These are phyloP conservation scores for Inga oerstediana DNA, from an alignment of 306 rosid species.

Conservation along the genomic window DNA sequence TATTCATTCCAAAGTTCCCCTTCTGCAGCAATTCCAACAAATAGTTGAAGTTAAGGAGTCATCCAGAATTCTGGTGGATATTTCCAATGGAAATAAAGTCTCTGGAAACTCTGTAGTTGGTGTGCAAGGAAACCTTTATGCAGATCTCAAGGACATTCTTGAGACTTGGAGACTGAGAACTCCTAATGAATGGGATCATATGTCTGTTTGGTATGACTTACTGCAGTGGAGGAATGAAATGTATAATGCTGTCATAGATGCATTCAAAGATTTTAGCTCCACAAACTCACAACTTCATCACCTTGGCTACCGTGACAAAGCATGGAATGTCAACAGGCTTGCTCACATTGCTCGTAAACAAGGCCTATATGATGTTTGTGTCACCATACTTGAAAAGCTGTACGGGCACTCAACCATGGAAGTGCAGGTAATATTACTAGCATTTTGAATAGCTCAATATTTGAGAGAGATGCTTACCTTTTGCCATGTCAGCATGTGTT, in stretches of 20 bases:
- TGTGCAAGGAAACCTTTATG: slow-evolving; percentile 86
- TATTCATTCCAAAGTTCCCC: slow-evolving; percentile 95
- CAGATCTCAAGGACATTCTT: slow-evolving; percentile 97
- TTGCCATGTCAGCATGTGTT: slow-evolving; percentile 19
- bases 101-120: slow-evolving; percentile 79
- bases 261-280: slow-evolving; percentile 82
- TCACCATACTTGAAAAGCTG: slow-evolving; percentile 85
- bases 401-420: slow-evolving; percentile 98
- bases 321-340: slow-evolving; percentile 98
- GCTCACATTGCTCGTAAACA: slow-evolving; percentile 96
- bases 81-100: slow-evolving; percentile 81
- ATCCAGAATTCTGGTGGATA: slow-evolving; percentile 75
- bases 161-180: slow-evolving; percentile 99
- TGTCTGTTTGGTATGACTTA: slow-evolving; percentile 98
- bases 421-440: slow-evolving; percentile 77
- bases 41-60: slow-evolving; percentile 99
- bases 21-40: slow-evolving; percentile 98
- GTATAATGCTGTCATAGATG: slow-evolving; percentile 93
- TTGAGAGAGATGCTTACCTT: slow-evolving; percentile 25
- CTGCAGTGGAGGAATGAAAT: slow-evolving; percentile 99
- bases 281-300: slow-evolving; percentile 92
- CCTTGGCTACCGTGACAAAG: slow-evolving; percentile 99
- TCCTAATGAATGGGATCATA: slow-evolving; percentile 98
- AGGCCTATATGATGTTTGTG: slow-evolving; percentile 95
- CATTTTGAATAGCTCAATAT: slow-evolving; percentile 10